Evolutionary conservation across 1,284 basidiomycete genomes (phyloP).

Genomic region (Tilletiopsis washingtonensis): DNA sequence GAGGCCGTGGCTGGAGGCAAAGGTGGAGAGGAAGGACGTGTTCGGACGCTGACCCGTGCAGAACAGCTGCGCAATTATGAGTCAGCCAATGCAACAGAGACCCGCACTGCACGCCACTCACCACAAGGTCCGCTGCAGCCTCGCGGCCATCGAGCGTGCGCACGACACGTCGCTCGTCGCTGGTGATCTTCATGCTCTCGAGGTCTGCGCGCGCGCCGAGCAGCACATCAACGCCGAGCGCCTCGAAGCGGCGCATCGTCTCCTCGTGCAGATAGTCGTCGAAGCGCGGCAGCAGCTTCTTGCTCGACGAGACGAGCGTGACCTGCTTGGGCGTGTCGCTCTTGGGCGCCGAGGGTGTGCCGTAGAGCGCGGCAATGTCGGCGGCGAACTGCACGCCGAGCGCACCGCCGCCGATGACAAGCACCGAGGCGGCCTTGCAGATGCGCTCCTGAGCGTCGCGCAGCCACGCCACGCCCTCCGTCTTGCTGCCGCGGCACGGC

Average conservation of each 20-base stretch:
- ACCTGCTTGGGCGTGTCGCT: conserved; percentile 9
- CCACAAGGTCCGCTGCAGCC: conserved; percentile 14
- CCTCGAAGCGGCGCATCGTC: neutral
- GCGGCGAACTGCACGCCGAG: conserved; percentile 17
- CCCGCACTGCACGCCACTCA: neutral
- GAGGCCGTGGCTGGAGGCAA: neutral
- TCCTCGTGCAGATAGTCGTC: conserved; percentile 21
- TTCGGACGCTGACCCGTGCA: conserved; percentile 22
- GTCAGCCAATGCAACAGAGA: neutral
- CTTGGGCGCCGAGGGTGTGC: neutral
- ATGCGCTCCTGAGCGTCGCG: conserved; percentile 16
- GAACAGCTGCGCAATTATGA: conserved; percentile 10
- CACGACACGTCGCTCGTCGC: conserved; percentile 1
- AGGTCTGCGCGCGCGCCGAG: conserved; percentile 15
- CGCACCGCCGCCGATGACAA: conserved; percentile 17
- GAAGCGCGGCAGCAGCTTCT: conserved; percentile 17
- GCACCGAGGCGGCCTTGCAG: conserved; percentile 8
- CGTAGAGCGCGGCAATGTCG: conserved; percentile 19
- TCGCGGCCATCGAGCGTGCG: conserved; percentile 11
- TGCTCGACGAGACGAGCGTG: conserved; percentile 14
- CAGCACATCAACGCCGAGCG: conserved; percentile 15
- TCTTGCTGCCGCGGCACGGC: conserved; percentile 14
- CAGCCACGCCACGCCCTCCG: conserved; percentile 15
- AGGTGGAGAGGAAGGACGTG: conserved; percentile 5
- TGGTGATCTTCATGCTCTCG: conserved; percentile 1